Base-by-base conservation (phyloP, 345 rosid genomes). In the Eucalyptus sp. region DNA sequence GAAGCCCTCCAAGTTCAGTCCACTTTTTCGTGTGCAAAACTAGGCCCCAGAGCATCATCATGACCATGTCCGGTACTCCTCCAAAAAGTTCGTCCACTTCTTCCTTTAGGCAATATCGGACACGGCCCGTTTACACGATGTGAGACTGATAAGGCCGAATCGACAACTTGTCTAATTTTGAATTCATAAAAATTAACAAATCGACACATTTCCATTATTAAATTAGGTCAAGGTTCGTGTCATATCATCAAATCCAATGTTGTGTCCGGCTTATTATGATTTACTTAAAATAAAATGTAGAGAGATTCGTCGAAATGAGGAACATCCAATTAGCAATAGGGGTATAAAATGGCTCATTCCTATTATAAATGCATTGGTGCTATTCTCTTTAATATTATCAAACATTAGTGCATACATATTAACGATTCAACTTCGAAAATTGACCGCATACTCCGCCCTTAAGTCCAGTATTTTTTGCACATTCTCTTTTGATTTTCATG, bases 11-110 rank as follows among this genome's bases (percentile, higher is more conserved):
- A 29, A 0, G 33, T 27, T 62, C 68, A 62, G n/a, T 6, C 68
- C 68, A 29, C 68, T 29, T 29, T 62, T 62, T 62, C 15, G 68
- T 29, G 68, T 29, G 16, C 68, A 13, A 62, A 27, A 62, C 33
- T 29, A 13, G 8, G 33, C 16, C 33, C 31, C 33, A 27, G 15
- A 11, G 31, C 16, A 60, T 27, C 31, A 13, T 56, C 62, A 24
- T 10, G 29, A 10, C 62, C 0, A 0, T 24, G 62, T 56, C 62
- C 62, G 29, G 62, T 10, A 24, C 29, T 24, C 1, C 3, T 0
- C 29, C 29, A 24, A 56, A 56, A 25, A 5, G 62, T 24, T 56
- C 29, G 29, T 24, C 27, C 29, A 52, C 10, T 52, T 52, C 58
- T 52, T 52, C 0, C 58, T 20, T 20, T 52, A 52, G 6, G 29